Conservation (phyloP, 139 green algal genomes). For the Coelastrella sp. region DNA sequence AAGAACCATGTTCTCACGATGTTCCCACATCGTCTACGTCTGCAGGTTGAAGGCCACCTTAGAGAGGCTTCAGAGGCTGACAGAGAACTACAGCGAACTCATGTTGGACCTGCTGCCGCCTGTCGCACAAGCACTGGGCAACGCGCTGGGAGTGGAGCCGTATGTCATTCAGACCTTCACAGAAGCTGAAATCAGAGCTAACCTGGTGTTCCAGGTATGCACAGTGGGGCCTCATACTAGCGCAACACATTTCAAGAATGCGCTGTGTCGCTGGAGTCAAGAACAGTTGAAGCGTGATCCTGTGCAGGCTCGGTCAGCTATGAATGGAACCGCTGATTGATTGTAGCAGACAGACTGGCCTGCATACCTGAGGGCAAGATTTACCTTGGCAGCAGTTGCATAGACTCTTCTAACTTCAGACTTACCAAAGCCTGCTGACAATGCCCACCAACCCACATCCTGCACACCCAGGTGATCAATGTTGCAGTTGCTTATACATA, state of each 20-base stretch:
- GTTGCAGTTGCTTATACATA: too few species aligned
- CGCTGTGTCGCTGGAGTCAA: too few species aligned
- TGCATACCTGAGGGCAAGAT: neutral
- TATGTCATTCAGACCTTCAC: constrained; percentile 80
- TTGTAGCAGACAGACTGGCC: too few species aligned
- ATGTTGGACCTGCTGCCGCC: constrained; percentile 73
- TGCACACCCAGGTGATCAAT: too few species aligned
- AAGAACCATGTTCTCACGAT: neutral
- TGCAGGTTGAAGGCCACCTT: constrained; percentile 84
- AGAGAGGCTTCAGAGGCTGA: constrained; percentile 86
- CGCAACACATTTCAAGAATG: too few species aligned
- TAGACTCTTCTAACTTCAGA: too few species aligned
- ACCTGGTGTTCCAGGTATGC: constrained; percentile 92
- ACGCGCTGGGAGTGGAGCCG: constrained; percentile 79
- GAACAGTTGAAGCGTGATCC: too few species aligned
- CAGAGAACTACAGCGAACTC: constrained; percentile 79
- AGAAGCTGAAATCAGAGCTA: constrained; percentile 91
- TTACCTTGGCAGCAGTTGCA: too few species aligned
- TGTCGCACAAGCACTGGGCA: constrained; percentile 71
- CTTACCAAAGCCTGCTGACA: too few species aligned
- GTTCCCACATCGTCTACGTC: too few species aligned
- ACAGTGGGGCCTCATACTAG: neutral
- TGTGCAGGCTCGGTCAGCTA: too few species aligned
- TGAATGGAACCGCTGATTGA: neutral
- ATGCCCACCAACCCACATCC: too few species aligned